These are phyloP conservation scores for Beauveria sp. DNA, from an alignment of 2,329 filamentous ascomycete species.

Conservation along the genomic window DNA sequence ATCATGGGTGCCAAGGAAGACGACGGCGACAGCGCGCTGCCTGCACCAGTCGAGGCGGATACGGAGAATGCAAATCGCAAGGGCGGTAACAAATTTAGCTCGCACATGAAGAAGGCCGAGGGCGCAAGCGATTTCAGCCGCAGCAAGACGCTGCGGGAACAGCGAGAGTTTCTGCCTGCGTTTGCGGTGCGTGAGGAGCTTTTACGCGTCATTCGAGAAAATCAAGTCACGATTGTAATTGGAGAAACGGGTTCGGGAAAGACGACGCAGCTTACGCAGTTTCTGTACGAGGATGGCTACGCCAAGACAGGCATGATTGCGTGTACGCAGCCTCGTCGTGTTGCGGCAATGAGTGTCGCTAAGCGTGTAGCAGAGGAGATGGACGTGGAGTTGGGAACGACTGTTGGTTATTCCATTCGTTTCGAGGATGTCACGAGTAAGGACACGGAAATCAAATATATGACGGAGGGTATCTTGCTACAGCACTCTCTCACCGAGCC, in stretches of 20 bases:
- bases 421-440: slow-evolving; percentile 98
- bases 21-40: slow-evolving; percentile 81
- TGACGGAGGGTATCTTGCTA: slow-evolving; percentile 94
- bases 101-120: slow-evolving; percentile 80
- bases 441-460: slow-evolving; percentile 95
- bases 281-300: slow-evolving; percentile 92
- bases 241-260: slow-evolving; percentile 97
- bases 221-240: slow-evolving; percentile 94
- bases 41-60: slow-evolving; percentile 65
- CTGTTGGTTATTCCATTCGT: slow-evolving; percentile 93
- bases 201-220: slow-evolving; percentile 85
- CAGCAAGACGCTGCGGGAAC: slow-evolving; percentile 82
- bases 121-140: slow-evolving; percentile 88
- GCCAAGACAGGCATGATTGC: slow-evolving; percentile 82
- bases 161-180: slow-evolving; percentile 86
- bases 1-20: slow-evolving; percentile 93
- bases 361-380: slow-evolving; percentile 98
- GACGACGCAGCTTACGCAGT: slow-evolving; percentile 95
- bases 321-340: slow-evolving; percentile 91
- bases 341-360: slow-evolving; percentile 97
- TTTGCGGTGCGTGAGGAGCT: slow-evolving; percentile 95
- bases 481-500: slow-evolving; percentile 88
- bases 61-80: slow-evolving; percentile 40
- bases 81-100: slow-evolving; percentile 67
- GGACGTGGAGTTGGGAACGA: slow-evolving; percentile 81